A percentile compares a stretch with the other conserved stretches of the same genome.
These are phyloP conservation scores for Tricholoma saponaceum DNA, from an alignment of 768 basidiomycete genomes.

Conservation along the genomic window DNA sequence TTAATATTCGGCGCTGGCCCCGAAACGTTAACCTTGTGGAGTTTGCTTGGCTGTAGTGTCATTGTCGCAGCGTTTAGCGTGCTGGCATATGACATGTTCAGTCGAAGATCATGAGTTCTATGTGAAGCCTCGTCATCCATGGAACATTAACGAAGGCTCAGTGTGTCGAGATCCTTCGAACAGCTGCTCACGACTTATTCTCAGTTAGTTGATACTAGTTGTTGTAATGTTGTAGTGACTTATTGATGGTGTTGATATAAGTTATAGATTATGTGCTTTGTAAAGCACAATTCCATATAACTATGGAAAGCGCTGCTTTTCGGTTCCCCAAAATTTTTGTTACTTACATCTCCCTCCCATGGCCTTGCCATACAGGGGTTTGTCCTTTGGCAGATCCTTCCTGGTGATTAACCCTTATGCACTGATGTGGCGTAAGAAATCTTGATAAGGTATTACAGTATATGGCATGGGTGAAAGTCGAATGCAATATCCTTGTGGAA, in stretches of 20 bases:
- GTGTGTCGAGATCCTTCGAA: neutral
- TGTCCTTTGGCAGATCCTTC: too few relatives aligned
- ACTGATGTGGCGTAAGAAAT: neutral
- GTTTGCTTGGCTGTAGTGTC: slow-evolving; percentile 69
- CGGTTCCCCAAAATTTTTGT: too few relatives aligned
- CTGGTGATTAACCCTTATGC: too few relatives aligned
- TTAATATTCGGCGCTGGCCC: slow-evolving; percentile 58
- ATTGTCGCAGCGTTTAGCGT: slow-evolving; percentile 84
- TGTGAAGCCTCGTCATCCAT: neutral
- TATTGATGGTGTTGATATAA: too few relatives aligned
- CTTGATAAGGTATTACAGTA: neutral
- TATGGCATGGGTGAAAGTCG: neutral
- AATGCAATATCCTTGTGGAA: neutral
- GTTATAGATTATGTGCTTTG: too few relatives aligned
- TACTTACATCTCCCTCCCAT: too few relatives aligned
- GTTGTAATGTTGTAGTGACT: too few relatives aligned
- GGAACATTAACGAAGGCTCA: neutral
- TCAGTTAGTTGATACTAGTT: too few relatives aligned
- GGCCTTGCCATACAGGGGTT: too few relatives aligned
- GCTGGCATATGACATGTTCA: slow-evolving; percentile 67
- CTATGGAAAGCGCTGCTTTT: too few relatives aligned
- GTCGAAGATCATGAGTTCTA: slow-evolving; percentile 20
- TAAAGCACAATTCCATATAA: too few relatives aligned
- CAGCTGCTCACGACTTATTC: neutral
- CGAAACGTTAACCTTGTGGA: slow-evolving; percentile 63